Percentiles rank a stretch among this genome's conserved stretches.
phyloP scores from a whole-genome alignment of 345 rosid species.

The Salix viminalis region DNA sequence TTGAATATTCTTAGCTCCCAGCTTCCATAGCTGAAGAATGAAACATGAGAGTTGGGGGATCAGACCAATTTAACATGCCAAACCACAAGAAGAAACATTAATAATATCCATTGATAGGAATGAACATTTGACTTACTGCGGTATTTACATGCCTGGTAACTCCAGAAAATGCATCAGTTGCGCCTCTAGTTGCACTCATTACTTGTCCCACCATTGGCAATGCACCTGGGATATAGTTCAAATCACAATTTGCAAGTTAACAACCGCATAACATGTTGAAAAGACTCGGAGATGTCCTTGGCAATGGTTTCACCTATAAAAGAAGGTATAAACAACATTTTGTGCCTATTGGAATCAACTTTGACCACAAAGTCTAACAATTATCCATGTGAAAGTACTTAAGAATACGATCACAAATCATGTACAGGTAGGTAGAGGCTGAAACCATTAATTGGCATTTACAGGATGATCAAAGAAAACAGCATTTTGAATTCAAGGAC shows the following conservation, averaged over 20 bases:
- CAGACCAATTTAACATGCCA: conserved; percentile 1
- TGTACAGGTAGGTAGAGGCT: too few species aligned
- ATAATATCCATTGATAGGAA: not conserved
- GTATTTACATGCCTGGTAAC: conserved; percentile 63
- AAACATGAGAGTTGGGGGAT: conserved; percentile 7
- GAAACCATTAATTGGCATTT: not conserved
- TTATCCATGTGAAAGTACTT: not conserved
- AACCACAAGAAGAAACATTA: not conserved
- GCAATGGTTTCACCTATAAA: not conserved
- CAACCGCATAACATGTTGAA: not conserved
- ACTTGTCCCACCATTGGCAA: conserved; percentile 78
- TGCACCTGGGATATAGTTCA: conserved; percentile 43
- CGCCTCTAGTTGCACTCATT: conserved; percentile 91
- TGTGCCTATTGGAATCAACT: not conserved
- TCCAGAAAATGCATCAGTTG: conserved; percentile 82
- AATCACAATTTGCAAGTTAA: not conserved
- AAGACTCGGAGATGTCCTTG: not conserved
- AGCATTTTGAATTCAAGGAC: not conserved
- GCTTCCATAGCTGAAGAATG: conserved; percentile 44
- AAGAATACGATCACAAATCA: not conserved
- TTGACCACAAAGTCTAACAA: not conserved
- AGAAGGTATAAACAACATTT: not conserved
- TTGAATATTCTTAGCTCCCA: conserved; percentile 58
- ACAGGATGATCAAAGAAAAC: not conserved
- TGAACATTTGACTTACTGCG: conserved; percentile 46